A percentile compares a stretch with the other conserved stretches of the same genome.
phyloP scores from a whole-genome alignment of 306 rosid genomes.

The Quercus wislizeni region DNA sequence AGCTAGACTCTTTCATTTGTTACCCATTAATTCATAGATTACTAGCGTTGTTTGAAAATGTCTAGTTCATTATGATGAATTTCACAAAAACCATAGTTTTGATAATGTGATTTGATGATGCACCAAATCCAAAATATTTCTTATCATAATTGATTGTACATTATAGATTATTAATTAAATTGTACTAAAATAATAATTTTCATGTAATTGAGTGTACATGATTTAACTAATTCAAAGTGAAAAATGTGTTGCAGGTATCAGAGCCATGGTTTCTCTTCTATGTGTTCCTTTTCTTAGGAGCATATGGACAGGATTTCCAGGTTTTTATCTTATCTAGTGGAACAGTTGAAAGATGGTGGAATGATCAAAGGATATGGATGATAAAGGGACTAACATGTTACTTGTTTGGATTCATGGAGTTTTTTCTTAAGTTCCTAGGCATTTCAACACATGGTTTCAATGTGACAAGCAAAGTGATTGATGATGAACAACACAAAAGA shows the following conservation, averaged over 20 bases:
- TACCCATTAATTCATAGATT: too few species aligned
- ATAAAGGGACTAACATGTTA: conserved; percentile 25
- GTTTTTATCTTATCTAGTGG: conserved; percentile 23
- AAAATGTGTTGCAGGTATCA: conserved; percentile 14
- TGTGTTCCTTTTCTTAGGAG: conserved; percentile 30
- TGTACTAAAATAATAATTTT: too few species aligned
- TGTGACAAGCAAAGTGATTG: conserved; percentile 40
- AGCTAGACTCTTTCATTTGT: too few species aligned
- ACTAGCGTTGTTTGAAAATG: too few species aligned
- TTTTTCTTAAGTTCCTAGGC: conserved; percentile 14
- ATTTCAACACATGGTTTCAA: conserved; percentile 24
- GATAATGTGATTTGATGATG: too few species aligned
- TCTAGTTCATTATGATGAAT: too few species aligned
- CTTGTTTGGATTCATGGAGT: conserved; percentile 30
- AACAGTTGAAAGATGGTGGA: conserved; percentile 41
- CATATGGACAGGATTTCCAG: conserved; percentile 25
- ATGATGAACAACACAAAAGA: conserved; percentile 34
- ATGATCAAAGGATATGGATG: conserved; percentile 52
- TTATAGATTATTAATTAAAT: too few species aligned
- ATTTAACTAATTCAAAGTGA: background rate
- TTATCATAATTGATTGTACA: too few species aligned
- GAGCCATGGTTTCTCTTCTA: conserved; percentile 32
- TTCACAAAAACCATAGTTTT: too few species aligned
- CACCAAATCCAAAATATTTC: too few species aligned
- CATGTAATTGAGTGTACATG: background rate